Percentiles rank a stretch among this genome's conserved stretches.
These are phyloP conservation scores for Pyrus hybrid DNA, from an alignment of 331 rosid species.

Conservation along the genomic window DNA sequence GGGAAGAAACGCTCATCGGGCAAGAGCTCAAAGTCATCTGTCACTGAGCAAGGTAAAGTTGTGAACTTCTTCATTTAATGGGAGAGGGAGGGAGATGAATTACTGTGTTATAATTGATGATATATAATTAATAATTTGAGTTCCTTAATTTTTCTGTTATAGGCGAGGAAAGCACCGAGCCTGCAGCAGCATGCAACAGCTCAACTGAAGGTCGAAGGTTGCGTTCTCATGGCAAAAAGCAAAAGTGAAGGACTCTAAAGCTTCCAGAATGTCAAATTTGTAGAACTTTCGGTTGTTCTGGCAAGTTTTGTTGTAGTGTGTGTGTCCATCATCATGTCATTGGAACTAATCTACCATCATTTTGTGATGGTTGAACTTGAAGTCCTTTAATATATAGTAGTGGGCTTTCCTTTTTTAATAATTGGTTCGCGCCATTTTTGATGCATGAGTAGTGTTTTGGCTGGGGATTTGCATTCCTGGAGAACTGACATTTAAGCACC, in stretches of 20 bases:
- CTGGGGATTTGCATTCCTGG: too few species aligned
- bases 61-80: not conserved
- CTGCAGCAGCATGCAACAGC: too few species aligned
- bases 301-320: too few species aligned
- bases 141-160: not conserved
- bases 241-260: too few species aligned
- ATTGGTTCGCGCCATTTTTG: not conserved
- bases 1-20: not conserved
- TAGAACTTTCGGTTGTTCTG: too few species aligned
- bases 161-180: too few species aligned
- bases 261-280: too few species aligned
- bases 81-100: not conserved
- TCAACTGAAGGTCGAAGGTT: too few species aligned
- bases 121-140: not conserved
- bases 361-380: not conserved
- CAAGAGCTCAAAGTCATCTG: not conserved
- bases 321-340: too few species aligned
- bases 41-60: not conserved
- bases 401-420: not conserved
- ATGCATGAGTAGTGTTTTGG: not conserved
- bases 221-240: too few species aligned
- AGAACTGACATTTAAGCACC: too few species aligned
- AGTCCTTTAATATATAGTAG: not conserved
- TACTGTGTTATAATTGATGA: not conserved
- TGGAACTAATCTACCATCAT: not conserved